Base-by-base conservation (phyloP, 805 yeast genomes). In the Ascoidea asiatica region DNA sequence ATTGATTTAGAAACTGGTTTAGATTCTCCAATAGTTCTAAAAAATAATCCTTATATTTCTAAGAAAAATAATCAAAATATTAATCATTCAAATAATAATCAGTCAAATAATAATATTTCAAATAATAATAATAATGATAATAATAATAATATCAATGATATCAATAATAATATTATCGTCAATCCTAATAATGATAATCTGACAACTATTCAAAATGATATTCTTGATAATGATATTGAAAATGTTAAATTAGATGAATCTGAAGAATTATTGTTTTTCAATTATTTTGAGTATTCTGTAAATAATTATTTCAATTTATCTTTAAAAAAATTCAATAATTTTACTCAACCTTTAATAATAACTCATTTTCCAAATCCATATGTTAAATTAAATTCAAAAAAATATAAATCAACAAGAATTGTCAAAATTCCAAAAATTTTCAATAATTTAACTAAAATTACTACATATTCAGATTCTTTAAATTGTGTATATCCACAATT, bases 281-380 rank as follows among this genome's bases (percentile, higher is more conserved):
- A 82, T 55, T 80, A 79, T 52, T 86, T 81, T 54, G 89, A 81
- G 55, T 77, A 64, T 53, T 51, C 71, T 4, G 61, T 63, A 11
- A 54, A 56, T 2, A 61, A 60, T 19, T 66, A 67, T 56, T 45
- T 52, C 5, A 52, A 49, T 13, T 21, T 58, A 1, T 53, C 44
- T 1, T 45, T 44, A 15, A 44, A 33, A 4, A 47, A 44, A 13
- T 59, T 59, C 39, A 62, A 56, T 35, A 53, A 54, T 23, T 61
- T 61, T 40, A 58, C 58, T 3, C 56, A 53, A 29, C 59, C 71
- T 2, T 51, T 78, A 8, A 72, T 75, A 19, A 58, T 78, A 7
- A 79, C 80, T 29, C 89, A 81, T 58, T 82, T 79, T 54, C 88
- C 87, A 5, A 78, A 79, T 50, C 61, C 69, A 4, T 70, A 77